A percentile compares a stretch with the other conserved stretches of the same genome.
Conservation (phyloP, 208 protist species). For the Tetramitus jugosus region DNA sequence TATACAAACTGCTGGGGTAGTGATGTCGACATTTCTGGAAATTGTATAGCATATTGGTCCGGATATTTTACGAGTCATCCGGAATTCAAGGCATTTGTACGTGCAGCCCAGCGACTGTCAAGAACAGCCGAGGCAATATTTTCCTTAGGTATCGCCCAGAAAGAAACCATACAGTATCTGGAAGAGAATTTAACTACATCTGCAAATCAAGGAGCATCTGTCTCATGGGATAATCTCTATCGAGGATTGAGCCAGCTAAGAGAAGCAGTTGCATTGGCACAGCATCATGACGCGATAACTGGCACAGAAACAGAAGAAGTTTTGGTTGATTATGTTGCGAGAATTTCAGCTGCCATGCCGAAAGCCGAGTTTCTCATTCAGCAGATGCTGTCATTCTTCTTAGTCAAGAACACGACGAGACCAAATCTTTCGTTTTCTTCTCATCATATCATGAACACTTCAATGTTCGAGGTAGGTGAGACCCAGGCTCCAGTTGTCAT, state of each 20-base stretch:
- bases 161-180: neutral
- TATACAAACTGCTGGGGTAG: neutral
- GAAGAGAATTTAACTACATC: neutral
- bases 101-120: neutral
- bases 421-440: too few species aligned
- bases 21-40: neutral
- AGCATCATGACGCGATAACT: conserved; percentile 9
- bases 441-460: too few species aligned
- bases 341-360: too few species aligned
- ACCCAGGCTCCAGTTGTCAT: too few species aligned
- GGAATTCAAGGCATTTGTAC: neutral
- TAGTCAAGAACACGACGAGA: too few species aligned
- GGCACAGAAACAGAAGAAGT: neutral
- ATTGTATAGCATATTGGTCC: neutral
- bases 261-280: neutral
- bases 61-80: conserved; percentile 2
- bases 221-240: neutral
- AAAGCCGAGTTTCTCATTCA: too few species aligned
- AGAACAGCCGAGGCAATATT: neutral
- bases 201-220: neutral
- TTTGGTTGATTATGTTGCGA: neutral
- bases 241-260: neutral
- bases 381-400: too few species aligned
- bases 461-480: too few species aligned
- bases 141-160: neutral